Evolutionary conservation across 495 filamentous ascomycete genomes (phyloP).

Genomic region (Lentithecium fluviatile): DNA sequence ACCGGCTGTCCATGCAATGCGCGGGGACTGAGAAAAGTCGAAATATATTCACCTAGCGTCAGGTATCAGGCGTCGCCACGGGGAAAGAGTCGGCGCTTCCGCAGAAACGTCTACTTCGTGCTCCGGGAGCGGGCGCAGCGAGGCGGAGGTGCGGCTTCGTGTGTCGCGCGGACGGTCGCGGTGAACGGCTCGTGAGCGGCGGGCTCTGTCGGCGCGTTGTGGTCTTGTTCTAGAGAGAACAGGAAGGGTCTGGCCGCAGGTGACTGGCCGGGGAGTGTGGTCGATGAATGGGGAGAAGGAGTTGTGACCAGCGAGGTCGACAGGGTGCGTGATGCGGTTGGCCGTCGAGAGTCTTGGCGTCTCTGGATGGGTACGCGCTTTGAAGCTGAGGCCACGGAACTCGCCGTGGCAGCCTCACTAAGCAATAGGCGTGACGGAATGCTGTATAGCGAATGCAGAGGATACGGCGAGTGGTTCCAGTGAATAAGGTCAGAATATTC

Average conservation of each 20-base stretch:
- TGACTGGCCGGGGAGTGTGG: not conserved
- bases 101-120: constrained; percentile 36
- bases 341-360: too few relatives aligned
- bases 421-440: too few relatives aligned
- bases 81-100: constrained; percentile 49
- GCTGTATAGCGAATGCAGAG: too few relatives aligned
- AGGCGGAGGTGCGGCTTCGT: constrained; percentile 19
- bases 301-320: too few relatives aligned
- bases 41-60: constrained; percentile 52
- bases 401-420: too few relatives aligned
- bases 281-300: not conserved
- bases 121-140: constrained; percentile 29
- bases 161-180: constrained; percentile 15
- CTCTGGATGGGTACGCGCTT: too few relatives aligned
- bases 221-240: not conserved
- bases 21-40: constrained; percentile 20
- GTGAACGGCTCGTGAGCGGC: constrained; percentile 14
- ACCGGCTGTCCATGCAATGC: constrained; percentile 12
- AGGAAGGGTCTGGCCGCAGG: not conserved
- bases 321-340: too few relatives aligned
- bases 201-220: constrained; percentile 4
- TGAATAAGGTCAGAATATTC: too few relatives aligned
- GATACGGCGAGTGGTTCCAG: too few relatives aligned
- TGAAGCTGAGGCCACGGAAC: too few relatives aligned
- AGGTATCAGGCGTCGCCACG: constrained; percentile 54